These are phyloP conservation scores for Cordyceps tenuipes DNA, from an alignment of 2,329 filamentous ascomycete species.

Conservation along the genomic window DNA sequence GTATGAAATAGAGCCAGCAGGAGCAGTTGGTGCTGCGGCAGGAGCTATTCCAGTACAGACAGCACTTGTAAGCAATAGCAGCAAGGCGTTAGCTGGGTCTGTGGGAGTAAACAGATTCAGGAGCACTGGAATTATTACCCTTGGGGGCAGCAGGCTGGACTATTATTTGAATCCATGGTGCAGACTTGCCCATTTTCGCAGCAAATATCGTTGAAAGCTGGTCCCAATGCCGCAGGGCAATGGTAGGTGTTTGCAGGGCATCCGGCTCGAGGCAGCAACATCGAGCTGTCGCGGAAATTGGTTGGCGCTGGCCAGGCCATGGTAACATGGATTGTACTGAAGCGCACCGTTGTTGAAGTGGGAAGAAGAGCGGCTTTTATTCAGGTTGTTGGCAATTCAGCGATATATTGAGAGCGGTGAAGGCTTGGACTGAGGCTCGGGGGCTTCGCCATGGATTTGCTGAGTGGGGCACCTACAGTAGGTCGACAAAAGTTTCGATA, in stretches of 20 bases:
- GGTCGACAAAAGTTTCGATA: too few species aligned
- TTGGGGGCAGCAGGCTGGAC: slow-evolving; percentile 46
- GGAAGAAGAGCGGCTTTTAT: background rate
- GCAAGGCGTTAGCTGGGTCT: slow-evolving; percentile 10
- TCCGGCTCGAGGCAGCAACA: slow-evolving; percentile 19
- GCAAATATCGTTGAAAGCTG: slow-evolving; percentile 40
- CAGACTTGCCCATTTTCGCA: slow-evolving; percentile 44
- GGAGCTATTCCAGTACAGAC: slow-evolving; percentile 50
- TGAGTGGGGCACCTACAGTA: background rate
- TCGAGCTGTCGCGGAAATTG: slow-evolving; percentile 17
- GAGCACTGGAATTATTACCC: slow-evolving; percentile 27
- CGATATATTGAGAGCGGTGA: background rate
- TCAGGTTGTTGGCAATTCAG: background rate
- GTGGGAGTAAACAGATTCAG: background rate
- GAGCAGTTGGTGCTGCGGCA: slow-evolving; percentile 27
- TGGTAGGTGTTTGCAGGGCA: slow-evolving; percentile 44
- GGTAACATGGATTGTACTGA: background rate
- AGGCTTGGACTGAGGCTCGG: background rate
- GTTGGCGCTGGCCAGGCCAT: slow-evolving; percentile 11
- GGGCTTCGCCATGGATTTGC: background rate
- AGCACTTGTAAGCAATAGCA: slow-evolving; percentile 28
- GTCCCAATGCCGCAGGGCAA: slow-evolving; percentile 39
- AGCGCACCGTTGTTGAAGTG: background rate
- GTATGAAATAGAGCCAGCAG: slow-evolving; percentile 37
- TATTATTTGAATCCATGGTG: slow-evolving; percentile 38